Base-by-base conservation (phyloP, 78 protist genomes). In the Dictyostelium firmibasis region DNA sequence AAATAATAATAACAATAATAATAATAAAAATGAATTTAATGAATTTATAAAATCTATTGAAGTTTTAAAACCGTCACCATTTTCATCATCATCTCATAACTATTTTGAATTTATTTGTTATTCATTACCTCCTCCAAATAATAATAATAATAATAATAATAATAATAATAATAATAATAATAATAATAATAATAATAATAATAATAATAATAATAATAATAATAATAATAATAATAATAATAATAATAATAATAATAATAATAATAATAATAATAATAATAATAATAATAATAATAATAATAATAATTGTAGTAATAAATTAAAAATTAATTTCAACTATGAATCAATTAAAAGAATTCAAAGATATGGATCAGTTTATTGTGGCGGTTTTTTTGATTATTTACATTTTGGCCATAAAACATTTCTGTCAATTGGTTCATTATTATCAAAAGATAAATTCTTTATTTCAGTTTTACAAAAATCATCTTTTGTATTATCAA, bases 331-430 rank as follows among this genome's bases (percentile, higher is more conserved):
- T 31, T 72, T 72, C n/a, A 18, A 72, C 18, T 33, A 72, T 72
- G 3, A 31, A 33, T 27, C 38, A 33, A 31, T 72, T 31, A 29
- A 16, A 31, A 72, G 20, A 72, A 29, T 72, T 29, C 36, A 72
- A 31, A 72, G 23, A 72, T 85, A 72, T 47, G 47, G 62, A 20
- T 31, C 78, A 13, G 76, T 75, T 11, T 86, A 50, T 75, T 31
- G 64, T 31, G 93, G 93, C 44, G 93, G 93, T 13, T 87, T 62
- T 44, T 87, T 87, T 78, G 93, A 87, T 78, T 78, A 78, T 79
- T 31, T 87, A n/a, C 93, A 87, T 43, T 50, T 10, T 64, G 93
- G 93, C 2, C 93, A 87, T 64, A 87, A 85, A 53, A 9, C 18
- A 14, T 87, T 62, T 9, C 20, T 87, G 18, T 62, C 81, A n/a